Conservation (phyloP, 257 asterid genomes). For the Salvia miltiorrhiza region DNA sequence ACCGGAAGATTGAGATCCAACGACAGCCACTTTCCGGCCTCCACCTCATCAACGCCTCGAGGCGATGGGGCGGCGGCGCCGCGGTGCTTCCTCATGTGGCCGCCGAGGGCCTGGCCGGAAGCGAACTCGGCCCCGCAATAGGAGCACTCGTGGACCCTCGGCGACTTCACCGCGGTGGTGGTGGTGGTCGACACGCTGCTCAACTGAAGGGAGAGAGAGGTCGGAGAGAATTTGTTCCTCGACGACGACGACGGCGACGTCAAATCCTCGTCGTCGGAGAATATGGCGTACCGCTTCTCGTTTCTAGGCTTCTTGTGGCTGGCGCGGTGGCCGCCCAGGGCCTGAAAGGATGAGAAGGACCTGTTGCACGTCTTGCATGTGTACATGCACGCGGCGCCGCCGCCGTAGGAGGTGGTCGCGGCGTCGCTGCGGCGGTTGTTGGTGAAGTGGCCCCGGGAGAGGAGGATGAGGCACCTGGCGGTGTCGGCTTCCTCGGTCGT, state of each 20-base stretch:
- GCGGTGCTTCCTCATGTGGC: constrained; percentile 71
- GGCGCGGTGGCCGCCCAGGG: constrained; percentile 77
- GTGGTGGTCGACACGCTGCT: constrained; percentile 36
- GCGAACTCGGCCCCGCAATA: constrained; percentile 63
- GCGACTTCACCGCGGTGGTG: constrained; percentile 25
- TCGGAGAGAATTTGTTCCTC: constrained; percentile 28
- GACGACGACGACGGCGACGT: no score
- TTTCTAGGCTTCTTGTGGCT: constrained; percentile 58
- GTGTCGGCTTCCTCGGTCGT: constrained; percentile 55
- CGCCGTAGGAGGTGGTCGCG: not conserved
- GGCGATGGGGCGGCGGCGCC: constrained; percentile 19
- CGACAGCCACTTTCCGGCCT: constrained; percentile 33
- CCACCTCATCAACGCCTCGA: constrained; percentile 23
- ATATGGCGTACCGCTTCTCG: constrained; percentile 18
- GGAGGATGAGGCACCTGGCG: constrained; percentile 53
- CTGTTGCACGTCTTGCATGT: constrained; percentile 68
- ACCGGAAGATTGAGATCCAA: constrained; percentile 82
- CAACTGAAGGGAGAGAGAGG: constrained; percentile 45
- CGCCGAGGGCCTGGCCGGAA: constrained; percentile 70
- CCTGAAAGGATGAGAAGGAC: constrained; percentile 59
- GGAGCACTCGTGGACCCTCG: constrained; percentile 54
- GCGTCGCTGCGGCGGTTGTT: not conserved
- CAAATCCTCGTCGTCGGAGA: constrained; percentile 42
- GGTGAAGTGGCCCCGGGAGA: constrained; percentile 38
- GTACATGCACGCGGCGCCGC: constrained; percentile 30